phyloP scores from a whole-genome alignment of 2,329 filamentous ascomycete genomes.

The Cladosporium sp. region DNA sequence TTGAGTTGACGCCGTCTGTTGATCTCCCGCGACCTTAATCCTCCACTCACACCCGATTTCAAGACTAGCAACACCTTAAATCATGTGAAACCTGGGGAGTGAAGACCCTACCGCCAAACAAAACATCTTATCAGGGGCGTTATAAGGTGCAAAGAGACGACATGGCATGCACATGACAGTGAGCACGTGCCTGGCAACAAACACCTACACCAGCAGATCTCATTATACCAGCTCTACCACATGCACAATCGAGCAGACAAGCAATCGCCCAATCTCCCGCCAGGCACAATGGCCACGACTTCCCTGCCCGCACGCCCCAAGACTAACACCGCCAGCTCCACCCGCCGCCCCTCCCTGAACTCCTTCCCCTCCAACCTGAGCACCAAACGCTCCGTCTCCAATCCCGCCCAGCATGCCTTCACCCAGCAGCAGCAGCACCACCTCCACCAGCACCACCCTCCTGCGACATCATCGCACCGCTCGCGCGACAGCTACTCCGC shows the following conservation, averaged over 20 bases:
- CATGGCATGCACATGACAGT: neutral
- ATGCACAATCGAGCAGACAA: no score
- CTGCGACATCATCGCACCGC: constrained; percentile 34
- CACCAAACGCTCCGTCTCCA: constrained; percentile 20
- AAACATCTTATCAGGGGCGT: neutral
- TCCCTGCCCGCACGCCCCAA: constrained; percentile 28
- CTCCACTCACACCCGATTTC: neutral
- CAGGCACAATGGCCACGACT: constrained; percentile 14
- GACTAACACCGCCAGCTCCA: constrained; percentile 20
- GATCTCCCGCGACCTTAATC: neutral
- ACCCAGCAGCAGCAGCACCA: no score
- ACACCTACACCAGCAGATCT: no score
- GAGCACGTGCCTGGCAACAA: neutral
- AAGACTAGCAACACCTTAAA: no score
- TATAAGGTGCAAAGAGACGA: no score
- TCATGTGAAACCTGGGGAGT: neutral
- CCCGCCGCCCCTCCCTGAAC: constrained; percentile 38
- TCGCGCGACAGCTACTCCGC: constrained; percentile 23
- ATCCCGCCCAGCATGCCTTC: constrained; percentile 14
- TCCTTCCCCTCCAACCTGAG: constrained; percentile 36
- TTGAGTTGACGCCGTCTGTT: neutral
- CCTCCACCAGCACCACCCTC: constrained; percentile 27
- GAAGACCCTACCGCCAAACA: neutral
- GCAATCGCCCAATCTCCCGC: neutral
- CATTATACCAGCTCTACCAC: no score